Conservation (phyloP, 2,329 filamentous ascomycete species). For the Beauveria brongniartii region DNA sequence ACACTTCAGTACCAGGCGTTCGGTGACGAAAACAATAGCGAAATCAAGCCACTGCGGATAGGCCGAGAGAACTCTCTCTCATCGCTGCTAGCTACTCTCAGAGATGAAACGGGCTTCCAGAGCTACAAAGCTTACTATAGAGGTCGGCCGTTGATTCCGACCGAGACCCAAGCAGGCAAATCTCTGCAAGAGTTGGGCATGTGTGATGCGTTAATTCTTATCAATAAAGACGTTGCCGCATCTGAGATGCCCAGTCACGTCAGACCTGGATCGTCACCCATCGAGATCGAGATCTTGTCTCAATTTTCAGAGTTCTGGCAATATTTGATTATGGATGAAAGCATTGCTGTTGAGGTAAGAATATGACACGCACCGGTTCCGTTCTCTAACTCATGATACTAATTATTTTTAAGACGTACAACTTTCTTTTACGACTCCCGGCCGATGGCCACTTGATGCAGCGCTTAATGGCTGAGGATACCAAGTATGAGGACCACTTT, state of each 20-base stretch:
- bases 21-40: conserved; percentile 50
- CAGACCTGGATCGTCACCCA: conserved; percentile 44
- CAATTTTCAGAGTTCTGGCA: conserved; percentile 81
- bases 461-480: conserved; percentile 45
- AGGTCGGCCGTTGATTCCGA: conserved; percentile 57
- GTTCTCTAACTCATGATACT: conserved; percentile 16
- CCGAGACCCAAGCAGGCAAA: conserved; percentile 48
- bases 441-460: conserved; percentile 55
- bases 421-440: conserved; percentile 63
- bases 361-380: background rate
- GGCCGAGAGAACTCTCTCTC: conserved; percentile 63
- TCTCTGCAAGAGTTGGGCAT: conserved; percentile 63
- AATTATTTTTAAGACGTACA: conserved; percentile 47
- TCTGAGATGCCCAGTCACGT: conserved; percentile 34
- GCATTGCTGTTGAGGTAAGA: conserved; percentile 56
- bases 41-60: conserved; percentile 55
- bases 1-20: conserved; percentile 69
- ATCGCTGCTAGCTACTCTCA: conserved; percentile 59
- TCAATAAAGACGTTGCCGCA: conserved; percentile 49
- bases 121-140: conserved; percentile 67
- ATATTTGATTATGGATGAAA: conserved; percentile 67
- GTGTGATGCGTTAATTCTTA: conserved; percentile 55
- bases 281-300: conserved; percentile 72
- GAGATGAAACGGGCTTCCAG: conserved; percentile 63
- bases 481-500: conserved; percentile 56